phyloP scores from a whole-genome alignment of 352 stramenopile genomes.

The Phytopythium chamaehyphon region DNA sequence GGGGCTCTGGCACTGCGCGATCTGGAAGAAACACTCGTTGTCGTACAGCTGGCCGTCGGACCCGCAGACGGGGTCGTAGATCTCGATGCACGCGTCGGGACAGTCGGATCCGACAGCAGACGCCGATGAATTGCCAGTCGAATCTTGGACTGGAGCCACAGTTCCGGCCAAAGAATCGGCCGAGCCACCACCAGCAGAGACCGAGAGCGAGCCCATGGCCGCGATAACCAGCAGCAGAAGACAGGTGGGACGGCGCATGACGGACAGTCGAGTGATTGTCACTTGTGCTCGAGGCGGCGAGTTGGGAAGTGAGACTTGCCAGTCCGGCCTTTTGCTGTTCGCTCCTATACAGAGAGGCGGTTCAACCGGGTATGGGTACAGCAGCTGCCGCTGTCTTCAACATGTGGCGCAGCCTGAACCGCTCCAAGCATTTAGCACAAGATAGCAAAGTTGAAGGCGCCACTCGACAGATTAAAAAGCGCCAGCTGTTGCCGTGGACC shows the following conservation, averaged over 20 bases:
- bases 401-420: background rate
- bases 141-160: constrained; percentile 7
- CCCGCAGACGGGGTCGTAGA: constrained; percentile 32
- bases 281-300: constrained; percentile 19
- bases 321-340: constrained; percentile 1
- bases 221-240: too few relatives aligned
- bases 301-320: constrained; percentile 1
- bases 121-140: constrained; percentile 7
- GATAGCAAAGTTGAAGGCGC: too few relatives aligned
- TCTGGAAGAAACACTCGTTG: constrained; percentile 35
- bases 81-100: constrained; percentile 30
- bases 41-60: constrained; percentile 30
- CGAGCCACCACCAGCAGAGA: constrained; percentile 6
- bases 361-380: too few relatives aligned
- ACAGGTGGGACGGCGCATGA: too few relatives aligned
- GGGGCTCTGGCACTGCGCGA: constrained; percentile 27
- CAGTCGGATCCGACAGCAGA: constrained; percentile 13
- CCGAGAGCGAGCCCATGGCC: too few relatives aligned
- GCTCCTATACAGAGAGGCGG: constrained; percentile 1
- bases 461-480: too few relatives aligned
- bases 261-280: constrained; percentile 17
- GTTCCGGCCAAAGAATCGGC: constrained; percentile 7
- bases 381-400: background rate
- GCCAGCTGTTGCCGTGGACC: too few relatives aligned
- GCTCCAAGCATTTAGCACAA: too few relatives aligned